These are phyloP conservation scores for Monosporascus sp. DNA, from an alignment of 2,329 filamentous ascomycete species.

Conservation along the genomic window DNA sequence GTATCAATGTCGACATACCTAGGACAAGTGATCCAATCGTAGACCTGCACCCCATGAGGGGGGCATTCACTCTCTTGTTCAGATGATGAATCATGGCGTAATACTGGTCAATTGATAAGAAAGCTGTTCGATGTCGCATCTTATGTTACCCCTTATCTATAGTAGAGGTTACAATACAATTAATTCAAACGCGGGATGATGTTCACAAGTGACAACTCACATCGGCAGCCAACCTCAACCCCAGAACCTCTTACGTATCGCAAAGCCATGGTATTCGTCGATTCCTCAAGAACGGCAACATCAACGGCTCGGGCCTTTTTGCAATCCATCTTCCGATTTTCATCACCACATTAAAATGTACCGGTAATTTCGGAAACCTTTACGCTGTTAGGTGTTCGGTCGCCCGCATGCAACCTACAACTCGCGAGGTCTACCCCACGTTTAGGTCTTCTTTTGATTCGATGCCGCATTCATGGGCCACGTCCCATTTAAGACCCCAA, in stretches of 20 bases:
- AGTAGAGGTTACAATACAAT: neutral
- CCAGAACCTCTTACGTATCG: constrained; percentile 22
- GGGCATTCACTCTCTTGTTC: too few species aligned
- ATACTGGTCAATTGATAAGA: too few species aligned
- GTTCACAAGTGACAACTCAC: neutral
- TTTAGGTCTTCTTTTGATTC: neutral
- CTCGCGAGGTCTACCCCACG: neutral
- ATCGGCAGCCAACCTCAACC: constrained; percentile 3
- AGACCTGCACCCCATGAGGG: too few species aligned
- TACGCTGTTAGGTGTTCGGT: neutral
- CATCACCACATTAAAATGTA: constrained; percentile 8
- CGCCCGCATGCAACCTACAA: neutral
- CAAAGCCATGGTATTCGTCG: constrained; percentile 18
- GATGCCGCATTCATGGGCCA: neutral
- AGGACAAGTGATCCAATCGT: too few species aligned
- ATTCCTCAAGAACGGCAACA: constrained; percentile 9
- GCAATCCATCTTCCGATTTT: constrained; percentile 1
- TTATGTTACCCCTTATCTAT: too few species aligned
- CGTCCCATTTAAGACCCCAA: neutral
- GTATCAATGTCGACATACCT: too few species aligned
- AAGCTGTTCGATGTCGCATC: too few species aligned
- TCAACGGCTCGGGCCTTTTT: constrained; percentile 17
- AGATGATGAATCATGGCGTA: too few species aligned
- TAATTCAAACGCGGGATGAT: neutral
- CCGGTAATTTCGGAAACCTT: neutral